phyloP scores from a whole-genome alignment of 768 basidiomycete genomes.

The Mycena rebaudengoi region DNA sequence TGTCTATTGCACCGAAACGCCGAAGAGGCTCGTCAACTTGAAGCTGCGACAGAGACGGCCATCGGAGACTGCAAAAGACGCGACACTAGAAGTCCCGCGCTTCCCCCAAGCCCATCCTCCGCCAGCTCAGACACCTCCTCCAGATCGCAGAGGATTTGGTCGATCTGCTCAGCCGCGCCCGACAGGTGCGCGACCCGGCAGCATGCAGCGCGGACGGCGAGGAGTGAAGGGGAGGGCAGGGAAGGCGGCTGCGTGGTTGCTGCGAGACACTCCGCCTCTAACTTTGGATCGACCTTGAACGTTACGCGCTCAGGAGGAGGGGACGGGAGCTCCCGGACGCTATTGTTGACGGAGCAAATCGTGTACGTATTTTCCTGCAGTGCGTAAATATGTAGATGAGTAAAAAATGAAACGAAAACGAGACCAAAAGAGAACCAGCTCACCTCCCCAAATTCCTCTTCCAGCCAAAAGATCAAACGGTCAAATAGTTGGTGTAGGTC shows the following conservation, averaged over 20 bases:
- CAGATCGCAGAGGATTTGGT: slow-evolving; percentile 14
- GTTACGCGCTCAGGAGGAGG: slow-evolving; percentile 16
- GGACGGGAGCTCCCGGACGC: background rate
- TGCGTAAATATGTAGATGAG: background rate
- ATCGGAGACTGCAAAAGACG: slow-evolving; percentile 1
- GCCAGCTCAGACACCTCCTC: slow-evolving; percentile 8
- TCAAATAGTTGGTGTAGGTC: background rate
- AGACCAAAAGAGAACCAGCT: background rate
- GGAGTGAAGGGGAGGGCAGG: slow-evolving; percentile 17
- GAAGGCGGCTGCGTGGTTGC: background rate
- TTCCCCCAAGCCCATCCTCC: slow-evolving; percentile 12
- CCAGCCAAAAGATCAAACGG: background rate
- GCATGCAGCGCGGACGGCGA: slow-evolving; percentile 31
- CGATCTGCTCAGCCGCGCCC: slow-evolving; percentile 24
- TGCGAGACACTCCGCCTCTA: background rate
- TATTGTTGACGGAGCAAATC: background rate
- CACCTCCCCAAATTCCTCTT: background rate
- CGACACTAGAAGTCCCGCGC: slow-evolving; percentile 2
- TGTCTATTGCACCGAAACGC: too few species aligned
- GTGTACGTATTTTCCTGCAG: background rate
- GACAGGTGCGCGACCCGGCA: slow-evolving; percentile 28
- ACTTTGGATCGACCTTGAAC: slow-evolving; percentile 10
- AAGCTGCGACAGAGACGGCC: too few species aligned
- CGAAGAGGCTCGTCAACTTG: too few species aligned
- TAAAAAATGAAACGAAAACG: background rate